Percentiles rank a stretch among this genome's conserved stretches.
phyloP scores from a whole-genome alignment of 805 yeast species.

The Metschnikowia koreensis region DNA sequence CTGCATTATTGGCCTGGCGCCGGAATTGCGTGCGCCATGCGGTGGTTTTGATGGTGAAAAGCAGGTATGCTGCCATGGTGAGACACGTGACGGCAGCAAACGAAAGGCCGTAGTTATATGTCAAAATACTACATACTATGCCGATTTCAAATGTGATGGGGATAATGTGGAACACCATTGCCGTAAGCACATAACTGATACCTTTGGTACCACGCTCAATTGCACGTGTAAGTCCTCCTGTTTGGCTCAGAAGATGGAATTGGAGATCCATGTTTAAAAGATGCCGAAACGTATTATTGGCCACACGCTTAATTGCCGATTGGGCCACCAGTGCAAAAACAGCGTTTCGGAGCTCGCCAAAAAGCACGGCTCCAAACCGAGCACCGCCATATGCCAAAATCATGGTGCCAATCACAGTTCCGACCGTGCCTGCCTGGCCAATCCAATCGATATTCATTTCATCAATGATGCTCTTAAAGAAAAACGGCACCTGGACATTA shows the following conservation, averaged over 20 bases:
- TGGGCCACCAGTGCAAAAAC: constrained; percentile 95
- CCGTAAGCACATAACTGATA: constrained; percentile 85
- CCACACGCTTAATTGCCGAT: constrained; percentile 86
- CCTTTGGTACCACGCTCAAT: constrained; percentile 98
- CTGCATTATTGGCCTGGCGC: constrained; percentile 84
- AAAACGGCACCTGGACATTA: constrained; percentile 95
- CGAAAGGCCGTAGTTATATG: constrained; percentile 84
- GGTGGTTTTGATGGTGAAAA: constrained; percentile 87
- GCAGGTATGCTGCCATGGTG: constrained; percentile 86
- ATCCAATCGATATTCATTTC: constrained; percentile 90
- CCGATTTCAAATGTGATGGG: constrained; percentile 91
- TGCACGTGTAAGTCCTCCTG: constrained; percentile 95
- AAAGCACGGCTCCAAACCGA: constrained; percentile 87
- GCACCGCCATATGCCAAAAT: constrained; percentile 91
- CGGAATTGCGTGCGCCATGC: constrained; percentile 96
- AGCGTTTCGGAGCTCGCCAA: constrained; percentile 94
- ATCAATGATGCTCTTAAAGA: constrained; percentile 82
- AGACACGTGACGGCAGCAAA: constrained; percentile 86
- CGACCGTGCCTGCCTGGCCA: constrained; percentile 56
- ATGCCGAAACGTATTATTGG: constrained; percentile 82
- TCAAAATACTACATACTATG: constrained; percentile 88
- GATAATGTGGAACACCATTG: constrained; percentile 96
- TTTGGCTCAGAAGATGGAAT: constrained; percentile 87
- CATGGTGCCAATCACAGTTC: constrained; percentile 62
- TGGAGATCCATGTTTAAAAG: constrained; percentile 79